Conservation (phyloP, 2,329 filamentous ascomycete genomes). For the Aspergillus eucalypticola region DNA sequence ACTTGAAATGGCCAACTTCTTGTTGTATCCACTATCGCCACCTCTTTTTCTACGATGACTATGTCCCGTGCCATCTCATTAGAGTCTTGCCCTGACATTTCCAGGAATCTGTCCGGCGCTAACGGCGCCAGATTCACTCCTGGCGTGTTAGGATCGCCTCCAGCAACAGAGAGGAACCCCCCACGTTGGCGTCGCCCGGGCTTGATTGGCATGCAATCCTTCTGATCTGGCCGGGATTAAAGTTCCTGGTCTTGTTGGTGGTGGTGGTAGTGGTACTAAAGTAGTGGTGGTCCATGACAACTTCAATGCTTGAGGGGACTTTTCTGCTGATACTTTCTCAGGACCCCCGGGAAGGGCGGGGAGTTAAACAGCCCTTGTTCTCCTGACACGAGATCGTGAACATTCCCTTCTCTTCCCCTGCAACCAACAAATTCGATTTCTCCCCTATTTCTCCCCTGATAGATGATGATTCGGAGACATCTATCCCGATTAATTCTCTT, state of each 20-base stretch:
- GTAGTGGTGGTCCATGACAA: background rate
- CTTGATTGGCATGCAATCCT: constrained; percentile 5
- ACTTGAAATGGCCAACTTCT: background rate
- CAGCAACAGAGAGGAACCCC: background rate
- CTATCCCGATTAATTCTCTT: background rate
- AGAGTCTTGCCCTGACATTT: background rate
- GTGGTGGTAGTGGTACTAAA: background rate
- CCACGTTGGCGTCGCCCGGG: background rate
- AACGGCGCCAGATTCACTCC: background rate
- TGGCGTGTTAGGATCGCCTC: background rate
- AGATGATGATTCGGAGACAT: too few relatives aligned
- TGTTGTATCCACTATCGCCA: background rate
- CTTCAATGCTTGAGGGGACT: background rate
- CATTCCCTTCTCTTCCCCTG: background rate
- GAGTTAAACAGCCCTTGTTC: background rate
- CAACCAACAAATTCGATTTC: background rate
- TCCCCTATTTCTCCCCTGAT: too few relatives aligned
- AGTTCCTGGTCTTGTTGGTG: background rate
- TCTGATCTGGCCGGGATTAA: constrained; percentile 3
- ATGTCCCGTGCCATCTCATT: background rate
- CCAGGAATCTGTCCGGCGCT: background rate
- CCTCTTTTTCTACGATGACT: too few relatives aligned
- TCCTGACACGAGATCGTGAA: background rate
- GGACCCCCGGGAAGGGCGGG: background rate
- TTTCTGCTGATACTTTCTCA: background rate